A percentile compares a stretch with the other conserved stretches of the same genome.
Evolutionary conservation across 441 rosid genomes (phyloP).

Genomic region (Cnidoscolus chayamansa): DNA sequence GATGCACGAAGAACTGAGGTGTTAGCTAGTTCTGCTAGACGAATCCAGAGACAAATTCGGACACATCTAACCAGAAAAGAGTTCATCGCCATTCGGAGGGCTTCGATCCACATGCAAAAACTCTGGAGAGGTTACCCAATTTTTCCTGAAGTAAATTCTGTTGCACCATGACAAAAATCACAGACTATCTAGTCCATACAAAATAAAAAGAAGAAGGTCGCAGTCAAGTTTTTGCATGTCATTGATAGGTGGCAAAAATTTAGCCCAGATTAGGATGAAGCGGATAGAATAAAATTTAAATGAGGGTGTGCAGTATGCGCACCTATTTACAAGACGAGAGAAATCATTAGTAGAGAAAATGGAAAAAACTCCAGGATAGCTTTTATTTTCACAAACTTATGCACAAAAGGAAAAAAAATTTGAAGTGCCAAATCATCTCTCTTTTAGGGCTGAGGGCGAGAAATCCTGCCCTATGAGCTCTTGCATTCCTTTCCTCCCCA

Average conservation of each 20-base stretch:
- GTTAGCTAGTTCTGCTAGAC: constrained; percentile 81
- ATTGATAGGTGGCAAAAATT: not conserved
- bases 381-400: not conserved
- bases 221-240: not conserved
- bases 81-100: constrained; percentile 51
- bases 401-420: not conserved
- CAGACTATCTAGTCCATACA: not conserved
- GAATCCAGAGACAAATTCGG: constrained; percentile 78
- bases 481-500: not conserved
- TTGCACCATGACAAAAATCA: not conserved
- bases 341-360: no score
- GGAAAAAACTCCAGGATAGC: not conserved
- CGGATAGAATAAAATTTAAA: not conserved
- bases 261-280: not conserved
- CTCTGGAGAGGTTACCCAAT: constrained; percentile 63
- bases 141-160: constrained; percentile 20
- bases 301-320: not conserved
- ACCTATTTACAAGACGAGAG: no score
- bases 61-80: constrained; percentile 70
- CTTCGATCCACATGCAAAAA: constrained; percentile 66
- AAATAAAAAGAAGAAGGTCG: not conserved
- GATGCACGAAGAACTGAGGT: constrained; percentile 86
- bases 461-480: not conserved
- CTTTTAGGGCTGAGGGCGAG: not conserved
- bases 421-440: not conserved